Percentiles rank a stretch among this genome's conserved stretches.
Conservation (phyloP, 2,329 filamentous ascomycete genomes). For the Elsinoe arachidis region DNA sequence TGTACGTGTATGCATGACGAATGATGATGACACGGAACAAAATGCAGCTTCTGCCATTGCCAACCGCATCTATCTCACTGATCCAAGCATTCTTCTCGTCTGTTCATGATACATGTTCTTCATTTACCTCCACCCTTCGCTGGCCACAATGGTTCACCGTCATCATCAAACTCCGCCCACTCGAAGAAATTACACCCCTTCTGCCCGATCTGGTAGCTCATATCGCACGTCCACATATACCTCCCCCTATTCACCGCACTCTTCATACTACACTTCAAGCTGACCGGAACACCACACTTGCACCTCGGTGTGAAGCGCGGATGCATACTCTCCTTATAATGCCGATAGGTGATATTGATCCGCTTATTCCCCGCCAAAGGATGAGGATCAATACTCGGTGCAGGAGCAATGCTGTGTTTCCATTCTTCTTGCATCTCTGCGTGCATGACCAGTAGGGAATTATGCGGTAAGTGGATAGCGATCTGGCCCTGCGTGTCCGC, state of each 20-base stretch:
- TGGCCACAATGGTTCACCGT: constrained; percentile 67
- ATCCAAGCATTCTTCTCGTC: too few relatives aligned
- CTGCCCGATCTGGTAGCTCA: constrained; percentile 59
- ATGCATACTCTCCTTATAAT: constrained; percentile 70
- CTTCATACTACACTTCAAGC: constrained; percentile 69
- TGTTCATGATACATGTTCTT: background rate
- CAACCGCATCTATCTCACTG: too few relatives aligned
- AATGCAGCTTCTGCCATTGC: too few relatives aligned
- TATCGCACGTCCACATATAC: constrained; percentile 94
- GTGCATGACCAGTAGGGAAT: constrained; percentile 90
- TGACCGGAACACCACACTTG: constrained; percentile 58
- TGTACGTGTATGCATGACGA: too few relatives aligned
- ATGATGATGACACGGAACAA: too few relatives aligned
- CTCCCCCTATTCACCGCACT: constrained; percentile 66
- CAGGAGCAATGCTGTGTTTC: constrained; percentile 80
- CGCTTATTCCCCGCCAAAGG: constrained; percentile 69
- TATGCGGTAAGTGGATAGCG: constrained; percentile 86
- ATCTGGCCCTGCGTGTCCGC: constrained; percentile 74
- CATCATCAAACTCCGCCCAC: constrained; percentile 80
- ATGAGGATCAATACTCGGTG: constrained; percentile 71
- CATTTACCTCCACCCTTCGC: background rate
- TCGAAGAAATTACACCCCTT: constrained; percentile 65
- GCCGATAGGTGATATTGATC: constrained; percentile 90
- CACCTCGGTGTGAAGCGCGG: constrained; percentile 72
- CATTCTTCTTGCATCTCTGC: constrained; percentile 96